These are phyloP conservation scores for Iris macrosiphon DNA, from an alignment of 106 monocot genomes.

Conservation along the genomic window DNA sequence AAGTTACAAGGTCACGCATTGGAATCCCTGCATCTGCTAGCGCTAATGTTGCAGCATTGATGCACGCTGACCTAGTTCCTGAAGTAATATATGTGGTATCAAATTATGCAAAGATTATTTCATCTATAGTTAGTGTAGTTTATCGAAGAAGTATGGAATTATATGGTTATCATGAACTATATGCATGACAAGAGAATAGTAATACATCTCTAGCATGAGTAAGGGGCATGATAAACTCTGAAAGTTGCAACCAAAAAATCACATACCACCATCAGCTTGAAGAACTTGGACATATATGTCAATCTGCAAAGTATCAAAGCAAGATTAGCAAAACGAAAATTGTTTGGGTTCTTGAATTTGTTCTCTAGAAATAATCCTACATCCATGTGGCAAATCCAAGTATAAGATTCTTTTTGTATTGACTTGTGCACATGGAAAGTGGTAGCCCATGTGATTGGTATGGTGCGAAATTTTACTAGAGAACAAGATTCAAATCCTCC, in stretches of 20 bases:
- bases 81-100: slow-evolving; percentile 13
- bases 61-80: slow-evolving; percentile 87
- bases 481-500: no score
- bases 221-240: background rate
- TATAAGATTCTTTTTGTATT: no score
- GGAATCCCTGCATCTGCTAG: slow-evolving; percentile 98
- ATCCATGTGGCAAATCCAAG: no score
- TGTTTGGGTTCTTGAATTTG: no score
- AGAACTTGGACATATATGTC: slow-evolving; percentile 95
- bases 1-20: slow-evolving; percentile 94
- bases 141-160: background rate
- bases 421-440: no score
- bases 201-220: background rate
- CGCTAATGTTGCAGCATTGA: slow-evolving; percentile 97
- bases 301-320: slow-evolving; percentile 44
- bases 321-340: background rate
- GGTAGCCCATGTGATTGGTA: no score
- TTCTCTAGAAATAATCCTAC: no score
- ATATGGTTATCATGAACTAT: background rate
- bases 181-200: no score
- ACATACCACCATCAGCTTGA: slow-evolving; percentile 92
- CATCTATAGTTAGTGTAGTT: background rate
- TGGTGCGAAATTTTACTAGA: no score
- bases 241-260: background rate
- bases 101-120: slow-evolving; percentile 1